Conservation (phyloP, 805 yeast species). For the Candida maesae region DNA sequence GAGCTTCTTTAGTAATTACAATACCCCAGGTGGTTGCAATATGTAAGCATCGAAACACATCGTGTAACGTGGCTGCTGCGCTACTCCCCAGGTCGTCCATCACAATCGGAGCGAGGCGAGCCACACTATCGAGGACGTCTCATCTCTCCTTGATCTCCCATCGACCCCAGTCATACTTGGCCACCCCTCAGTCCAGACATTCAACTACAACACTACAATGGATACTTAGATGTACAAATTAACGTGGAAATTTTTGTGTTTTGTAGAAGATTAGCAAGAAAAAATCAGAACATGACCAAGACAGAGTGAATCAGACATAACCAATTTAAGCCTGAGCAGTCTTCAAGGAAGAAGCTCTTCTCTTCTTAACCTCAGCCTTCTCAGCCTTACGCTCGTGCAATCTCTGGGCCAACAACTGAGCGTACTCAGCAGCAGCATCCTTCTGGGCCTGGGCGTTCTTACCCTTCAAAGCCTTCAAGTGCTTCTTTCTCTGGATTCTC, state of each 20-base stretch:
- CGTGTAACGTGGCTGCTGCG: no score
- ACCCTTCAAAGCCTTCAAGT: slow-evolving; percentile 87
- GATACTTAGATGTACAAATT: slow-evolving; percentile 10
- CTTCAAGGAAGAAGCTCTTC: slow-evolving; percentile 99
- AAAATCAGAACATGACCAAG: slow-evolving; percentile 7
- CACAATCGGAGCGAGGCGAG: no score
- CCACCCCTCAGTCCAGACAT: neutral
- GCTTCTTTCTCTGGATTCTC: slow-evolving; percentile 98
- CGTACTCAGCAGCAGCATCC: slow-evolving; percentile 99
- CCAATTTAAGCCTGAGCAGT: slow-evolving; percentile 43
- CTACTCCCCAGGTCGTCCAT: no score
- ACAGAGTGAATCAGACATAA: neutral
- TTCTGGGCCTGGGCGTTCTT: slow-evolving; percentile 98
- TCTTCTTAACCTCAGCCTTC: slow-evolving; percentile 97
- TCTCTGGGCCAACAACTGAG: slow-evolving; percentile 97
- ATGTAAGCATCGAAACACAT: no score
- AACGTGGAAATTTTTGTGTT: slow-evolving; percentile 10
- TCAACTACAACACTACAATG: neutral
- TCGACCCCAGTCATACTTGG: no score
- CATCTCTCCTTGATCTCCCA: no score
- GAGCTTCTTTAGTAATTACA: no score
- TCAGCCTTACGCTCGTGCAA: slow-evolving; percentile 97
- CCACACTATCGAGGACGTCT: no score
- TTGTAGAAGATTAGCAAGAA: slow-evolving; percentile 2
- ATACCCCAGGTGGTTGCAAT: no score